A percentile compares a stretch with the other conserved stretches of the same genome.
Conservation (phyloP, 1,284 basidiomycete species). For the Trichosporon sp. region DNA sequence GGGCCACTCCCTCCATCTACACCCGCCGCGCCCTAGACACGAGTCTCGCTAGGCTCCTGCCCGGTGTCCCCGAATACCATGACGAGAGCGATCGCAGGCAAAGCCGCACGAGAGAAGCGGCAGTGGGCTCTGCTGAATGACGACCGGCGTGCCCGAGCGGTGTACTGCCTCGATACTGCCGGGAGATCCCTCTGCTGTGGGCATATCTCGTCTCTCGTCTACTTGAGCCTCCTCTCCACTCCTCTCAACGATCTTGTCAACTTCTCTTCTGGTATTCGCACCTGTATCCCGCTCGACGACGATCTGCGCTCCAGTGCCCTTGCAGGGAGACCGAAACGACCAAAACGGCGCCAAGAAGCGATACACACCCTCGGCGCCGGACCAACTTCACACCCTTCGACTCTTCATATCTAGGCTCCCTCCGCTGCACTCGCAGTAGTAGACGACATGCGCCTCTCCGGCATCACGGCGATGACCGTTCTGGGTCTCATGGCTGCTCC, state of each 20-base stretch:
- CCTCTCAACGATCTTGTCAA: not conserved
- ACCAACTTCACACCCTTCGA: not conserved
- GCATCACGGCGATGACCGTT: not conserved
- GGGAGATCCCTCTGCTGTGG: not conserved
- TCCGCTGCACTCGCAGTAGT: not conserved
- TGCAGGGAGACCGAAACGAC: not conserved
- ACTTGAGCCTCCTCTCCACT: not conserved
- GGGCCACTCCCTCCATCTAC: not conserved
- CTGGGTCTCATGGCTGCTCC: not conserved
- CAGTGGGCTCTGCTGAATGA: not conserved
- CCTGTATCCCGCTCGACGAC: not conserved
- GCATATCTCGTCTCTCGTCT: not conserved
- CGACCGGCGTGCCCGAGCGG: not conserved
- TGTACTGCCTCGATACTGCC: not conserved
- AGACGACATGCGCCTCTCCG: not conserved
- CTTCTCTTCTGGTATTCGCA: not conserved
- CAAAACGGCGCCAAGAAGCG: not conserved
- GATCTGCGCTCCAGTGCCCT: not conserved
- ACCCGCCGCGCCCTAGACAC: not conserved
- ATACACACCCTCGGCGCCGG: no score
- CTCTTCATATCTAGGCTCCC: no score
- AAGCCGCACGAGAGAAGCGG: not conserved
- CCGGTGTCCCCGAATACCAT: not conserved
- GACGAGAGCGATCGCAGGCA: not conserved
- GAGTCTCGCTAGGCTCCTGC: not conserved